phyloP scores from a whole-genome alignment of 371 early-diverging fungal genomes.

The Chytridiales sp. region DNA sequence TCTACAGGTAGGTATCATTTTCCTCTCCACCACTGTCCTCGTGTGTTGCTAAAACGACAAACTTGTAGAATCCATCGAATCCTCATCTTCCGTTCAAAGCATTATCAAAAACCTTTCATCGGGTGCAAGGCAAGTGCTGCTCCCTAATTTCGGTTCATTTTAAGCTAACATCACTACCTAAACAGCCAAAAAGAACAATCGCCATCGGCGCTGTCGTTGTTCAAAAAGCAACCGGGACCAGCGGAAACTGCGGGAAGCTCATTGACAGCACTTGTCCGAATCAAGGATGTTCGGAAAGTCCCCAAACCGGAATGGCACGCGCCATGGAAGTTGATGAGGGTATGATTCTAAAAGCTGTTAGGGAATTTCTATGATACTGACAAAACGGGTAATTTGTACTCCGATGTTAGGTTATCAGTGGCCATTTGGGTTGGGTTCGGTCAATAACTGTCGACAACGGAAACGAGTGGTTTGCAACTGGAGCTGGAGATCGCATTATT shows the following conservation, averaged over 20 bases:
- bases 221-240: background rate
- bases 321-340: slow-evolving; percentile 98
- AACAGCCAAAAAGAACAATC: background rate
- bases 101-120: slow-evolving; percentile 45
- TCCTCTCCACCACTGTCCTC: background rate
- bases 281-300: slow-evolving; percentile 50
- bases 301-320: slow-evolving; percentile 89
- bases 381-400: background rate
- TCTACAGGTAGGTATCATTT: background rate
- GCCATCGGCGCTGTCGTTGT: slow-evolving; percentile 10
- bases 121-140: slow-evolving; percentile 29
- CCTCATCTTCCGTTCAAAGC: slow-evolving; percentile 35
- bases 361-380: background rate
- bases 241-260: slow-evolving; percentile 2
- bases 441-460: slow-evolving; percentile 88
- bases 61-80: background rate
- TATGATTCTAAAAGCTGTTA: slow-evolving; percentile 3
- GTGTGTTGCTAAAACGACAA: background rate
- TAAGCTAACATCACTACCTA: background rate
- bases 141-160: slow-evolving; percentile 23
- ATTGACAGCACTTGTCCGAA: slow-evolving; percentile 44
- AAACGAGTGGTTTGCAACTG: slow-evolving; percentile 97
- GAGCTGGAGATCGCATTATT: slow-evolving; percentile 94
- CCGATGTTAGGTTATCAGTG: slow-evolving; percentile 73
- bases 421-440: slow-evolving; percentile 97